Evolutionary conservation across 331 rosid species (phyloP), one percentile per base, ranked within the genome.

Genomic region (Cydonia oblonga): DNA sequence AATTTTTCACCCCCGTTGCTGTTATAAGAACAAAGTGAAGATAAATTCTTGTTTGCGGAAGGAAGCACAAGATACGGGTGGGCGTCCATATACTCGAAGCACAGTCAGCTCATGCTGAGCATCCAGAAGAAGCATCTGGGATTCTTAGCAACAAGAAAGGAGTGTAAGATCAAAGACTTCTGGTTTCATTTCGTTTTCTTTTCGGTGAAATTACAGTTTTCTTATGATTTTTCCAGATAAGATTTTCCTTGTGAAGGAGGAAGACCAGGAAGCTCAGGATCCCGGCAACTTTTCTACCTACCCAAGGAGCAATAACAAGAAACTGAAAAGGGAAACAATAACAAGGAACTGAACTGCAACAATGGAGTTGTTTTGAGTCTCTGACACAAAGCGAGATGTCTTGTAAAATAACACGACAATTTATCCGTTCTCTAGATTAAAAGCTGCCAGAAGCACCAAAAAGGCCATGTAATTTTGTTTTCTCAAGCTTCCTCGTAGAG

Each of bases 71-170:
- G 59, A 63, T 51, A 62, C 25, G 54, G 63, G 44, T 42, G 57
- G 71, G 75, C 73, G 33, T 76, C 71, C 26, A 62, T 76, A 25
- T 62, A 76, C 35, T 76, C 71, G 16, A 76, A 70, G 49, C 75
- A 53, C 40, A 62, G 68, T 26, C 80, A 76, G 66, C 80, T 76
- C 62, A 52, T 69, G 32, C 19, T 76, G 58, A 52, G 75, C 26
- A 30, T 69, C 52, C 75, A 69, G 16, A 62, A 51, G 33, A 76
- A 76, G 80, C 73, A 61, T 51, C 9, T 76, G 76, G 76, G 80
- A n/a, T 28, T 76, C 64, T 26, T 76, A 63, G 42, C 76, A 67
- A 62, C 49, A 70, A 69, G 30, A 33, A 76, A 62, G 51, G 75
- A 70, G 32, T 70, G 80, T 76, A 76, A 62, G 80, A 52, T 33